Base-by-base conservation (phyloP, 805 yeast genomes). In the Ogataea pignaliae region DNA sequence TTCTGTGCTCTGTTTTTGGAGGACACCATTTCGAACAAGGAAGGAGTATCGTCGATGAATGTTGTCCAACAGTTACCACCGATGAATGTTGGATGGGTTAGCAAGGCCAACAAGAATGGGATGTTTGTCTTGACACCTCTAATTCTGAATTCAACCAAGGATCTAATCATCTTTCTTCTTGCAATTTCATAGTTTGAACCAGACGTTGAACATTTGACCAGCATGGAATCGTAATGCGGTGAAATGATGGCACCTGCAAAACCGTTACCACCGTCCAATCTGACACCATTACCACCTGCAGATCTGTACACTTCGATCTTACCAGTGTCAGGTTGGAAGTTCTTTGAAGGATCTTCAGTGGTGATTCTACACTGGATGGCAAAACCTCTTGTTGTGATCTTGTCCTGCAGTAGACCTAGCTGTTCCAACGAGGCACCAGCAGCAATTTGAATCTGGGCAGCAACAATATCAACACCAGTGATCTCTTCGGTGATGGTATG, bases 331-430 rank as follows among this genome's bases (percentile, higher is more conserved):
- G 99, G 99, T 70, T 88, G 97, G 82, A 91, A 91, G 64, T 85
- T 88, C 72, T 90, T 90, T 41, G 95, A 64, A 11, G 99, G 98
- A 65, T 91, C 99, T 69, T 93, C 99, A 41, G 99, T 91, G 46
- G 98, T 91, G 72, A 93, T 93, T 76, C 99, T 89, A 75, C 99
- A 91, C 74, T 93, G 99, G 57, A 93, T 93, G 33, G 99, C 98
- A 63, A 90, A 91, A 16, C 99, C 99, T 63, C 98, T 81, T 40
- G 96, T 84, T 45, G 97, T 86, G 70, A 93, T 88, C 63, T 85
- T 85, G 68, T 91, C 97, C 72, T 93, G 99, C 55, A 90, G 73
- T 50, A 93, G 75, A 15, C 98, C 98, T 57, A 93, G 75, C 64
- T 93, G 96, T 56, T 80, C 84, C 57, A 93, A 76, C 3, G 95